Base-by-base conservation (phyloP, 208 protist genomes). In the Trypanosoma platydactyli region DNA sequence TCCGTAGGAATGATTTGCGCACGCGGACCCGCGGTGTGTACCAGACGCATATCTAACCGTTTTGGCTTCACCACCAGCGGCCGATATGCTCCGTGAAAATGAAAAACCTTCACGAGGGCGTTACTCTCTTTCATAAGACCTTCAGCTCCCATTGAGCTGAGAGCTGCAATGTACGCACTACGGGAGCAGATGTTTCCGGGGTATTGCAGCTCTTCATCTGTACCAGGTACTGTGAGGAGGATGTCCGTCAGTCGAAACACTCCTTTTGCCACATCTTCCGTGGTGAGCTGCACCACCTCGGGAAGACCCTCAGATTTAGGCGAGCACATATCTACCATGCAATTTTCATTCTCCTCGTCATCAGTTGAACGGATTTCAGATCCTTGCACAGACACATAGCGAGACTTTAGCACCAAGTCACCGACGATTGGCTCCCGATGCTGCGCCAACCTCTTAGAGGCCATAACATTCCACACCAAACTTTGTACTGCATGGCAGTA, bases 401-500 rank as follows among this genome's bases (percentile, higher is more conserved):
- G 68, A 5, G 64, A 58, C 50, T 81, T 78, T 3, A 91, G 64
- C 40, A 98, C 92, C 9, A 98, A 64, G 58, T 98, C 94, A 40
- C 95, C 95, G 12, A 80, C 79, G 27, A 86, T 71, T 6, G 76
- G 69, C 7, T 40, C 46, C 46, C 84, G 44, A 42, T 84, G 79
- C 24, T 60, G 38, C 7, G 73, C 67, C n/a, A 98, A 71, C 6
- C 97, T 83, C 44, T 68, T 52, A 5, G 94, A 96, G n/a, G 85
- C 94, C 58, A 97, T 87, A 12, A 65, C 45, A 81, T 99, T 99
- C 89, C 87, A 99, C 30, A 98, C 73, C 1, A 94, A 77, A 63
- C 90, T 97, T 65, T 99, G 97, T 64, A 96, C 94, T 15, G 92
- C 81, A 68, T 98, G 97, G 53, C 97, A 84, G 71, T 98, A 98